phyloP scores from a whole-genome alignment of 257 asterid genomes.

The Przewalskia tangutica region DNA sequence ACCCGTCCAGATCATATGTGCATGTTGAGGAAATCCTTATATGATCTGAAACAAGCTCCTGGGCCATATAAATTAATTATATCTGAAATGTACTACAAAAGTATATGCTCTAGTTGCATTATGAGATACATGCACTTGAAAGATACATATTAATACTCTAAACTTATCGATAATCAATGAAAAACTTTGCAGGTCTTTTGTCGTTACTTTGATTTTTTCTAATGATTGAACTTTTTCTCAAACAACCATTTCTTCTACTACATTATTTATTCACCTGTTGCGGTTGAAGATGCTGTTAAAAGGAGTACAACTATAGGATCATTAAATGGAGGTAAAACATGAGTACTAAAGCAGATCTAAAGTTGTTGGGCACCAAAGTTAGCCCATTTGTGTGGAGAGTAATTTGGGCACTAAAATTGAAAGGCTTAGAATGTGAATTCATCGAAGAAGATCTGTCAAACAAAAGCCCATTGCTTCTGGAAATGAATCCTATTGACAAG shows the following conservation, averaged over 20 bases:
- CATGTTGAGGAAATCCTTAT: no score
- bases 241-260: not conserved
- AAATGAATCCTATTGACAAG: constrained; percentile 6
- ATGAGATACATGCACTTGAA: no score
- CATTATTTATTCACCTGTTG: not conserved
- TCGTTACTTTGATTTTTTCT: not conserved
- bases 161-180: no score
- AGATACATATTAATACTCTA: no score
- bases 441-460: not conserved
- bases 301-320: not conserved
- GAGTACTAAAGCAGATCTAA: not conserved
- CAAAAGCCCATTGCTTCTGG: not conserved
- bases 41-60: no score
- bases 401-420: constrained; percentile 7
- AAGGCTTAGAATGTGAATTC: not conserved
- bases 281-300: not conserved
- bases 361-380: not conserved
- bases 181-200: not conserved
- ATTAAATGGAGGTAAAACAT: no score
- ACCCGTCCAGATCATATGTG: no score
- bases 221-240: not conserved
- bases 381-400: constrained; percentile 1
- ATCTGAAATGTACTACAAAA: no score
- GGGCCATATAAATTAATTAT: no score
- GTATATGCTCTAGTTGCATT: no score